Conservation (phyloP, 1,284 basidiomycete genomes). For the Hymenochaete sp. region DNA sequence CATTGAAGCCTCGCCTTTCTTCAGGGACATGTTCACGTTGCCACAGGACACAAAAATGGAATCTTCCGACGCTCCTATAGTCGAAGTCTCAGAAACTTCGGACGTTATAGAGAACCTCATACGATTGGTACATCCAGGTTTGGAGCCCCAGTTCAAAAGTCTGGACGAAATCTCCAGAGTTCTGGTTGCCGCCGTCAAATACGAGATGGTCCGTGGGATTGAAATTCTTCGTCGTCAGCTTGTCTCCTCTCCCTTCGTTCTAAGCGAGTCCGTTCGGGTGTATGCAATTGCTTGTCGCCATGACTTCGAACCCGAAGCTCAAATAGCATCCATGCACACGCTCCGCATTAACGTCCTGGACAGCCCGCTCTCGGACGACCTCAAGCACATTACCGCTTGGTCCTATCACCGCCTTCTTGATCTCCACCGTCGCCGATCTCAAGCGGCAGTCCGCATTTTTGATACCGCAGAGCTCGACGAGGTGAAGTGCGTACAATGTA, state of each 20-base stretch:
- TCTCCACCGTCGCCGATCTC: constrained; percentile 46
- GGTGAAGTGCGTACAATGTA: constrained; percentile 60
- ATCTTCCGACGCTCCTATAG: constrained; percentile 30
- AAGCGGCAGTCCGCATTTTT: constrained; percentile 40
- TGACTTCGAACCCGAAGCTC: constrained; percentile 49
- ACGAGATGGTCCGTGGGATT: constrained; percentile 45
- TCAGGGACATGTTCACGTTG: constrained; percentile 57
- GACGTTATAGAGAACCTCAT: constrained; percentile 41
- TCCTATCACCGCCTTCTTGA: constrained; percentile 56
- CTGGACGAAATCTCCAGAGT: constrained; percentile 46
- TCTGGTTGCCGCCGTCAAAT: constrained; percentile 54
- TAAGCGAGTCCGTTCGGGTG: constrained; percentile 44
- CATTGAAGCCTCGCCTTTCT: constrained; percentile 55
- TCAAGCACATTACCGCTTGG: constrained; percentile 54
- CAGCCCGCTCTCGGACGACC: constrained; percentile 48
- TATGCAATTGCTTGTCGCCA: constrained; percentile 63
- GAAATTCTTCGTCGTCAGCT: constrained; percentile 42
- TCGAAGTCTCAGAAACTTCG: constrained; percentile 47
- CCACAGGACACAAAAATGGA: constrained; percentile 38
- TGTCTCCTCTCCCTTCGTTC: constrained; percentile 40
- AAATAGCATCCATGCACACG: constrained; percentile 45
- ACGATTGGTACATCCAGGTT: constrained; percentile 38
- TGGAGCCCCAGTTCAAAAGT: constrained; percentile 29
- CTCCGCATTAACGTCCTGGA: constrained; percentile 47
- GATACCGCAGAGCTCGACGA: constrained; percentile 31